Percentiles rank a stretch among this genome's conserved stretches.
phyloP scores from a whole-genome alignment of 176 grass and related monocot species.

The Aegilops sharonensis region DNA sequence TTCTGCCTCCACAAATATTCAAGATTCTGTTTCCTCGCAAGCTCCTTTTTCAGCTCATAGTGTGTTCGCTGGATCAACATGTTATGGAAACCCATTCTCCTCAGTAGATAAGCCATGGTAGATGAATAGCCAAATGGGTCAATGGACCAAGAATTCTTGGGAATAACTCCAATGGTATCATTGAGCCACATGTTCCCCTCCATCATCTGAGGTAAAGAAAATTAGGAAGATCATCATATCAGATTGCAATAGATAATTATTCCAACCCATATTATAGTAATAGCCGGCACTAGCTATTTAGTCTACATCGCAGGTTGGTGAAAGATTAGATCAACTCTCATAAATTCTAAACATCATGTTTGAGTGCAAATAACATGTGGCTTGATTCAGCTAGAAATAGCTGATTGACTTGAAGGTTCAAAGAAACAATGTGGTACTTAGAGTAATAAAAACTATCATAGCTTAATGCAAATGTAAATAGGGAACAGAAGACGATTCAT shows the following conservation, averaged over 20 bases:
- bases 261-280: not conserved
- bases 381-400: not conserved
- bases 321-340: not conserved
- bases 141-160: conserved; percentile 97
- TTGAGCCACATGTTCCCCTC: conserved; percentile 97
- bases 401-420: not conserved
- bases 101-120: conserved; percentile 91
- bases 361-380: not conserved
- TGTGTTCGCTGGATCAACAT: conserved; percentile 98
- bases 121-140: conserved; percentile 98
- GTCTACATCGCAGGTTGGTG: not conserved
- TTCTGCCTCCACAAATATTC: conserved; percentile 98
- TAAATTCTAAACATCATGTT: not conserved
- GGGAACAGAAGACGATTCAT: not conserved
- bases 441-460: not conserved
- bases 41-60: conserved; percentile 97
- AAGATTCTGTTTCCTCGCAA: conserved; percentile 75
- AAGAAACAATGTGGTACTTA: not conserved
- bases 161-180: conserved; percentile 87
- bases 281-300: not conserved
- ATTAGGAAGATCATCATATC: conserved; percentile 7
- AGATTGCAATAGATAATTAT: conserved; percentile 12
- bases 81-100: conserved; percentile 94
- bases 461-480: conserved; percentile 10
- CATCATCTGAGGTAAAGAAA: conserved; percentile 76